Percentiles rank a stretch among this genome's conserved stretches.
Evolutionary conservation across 2,329 filamentous ascomycete genomes (phyloP).

Genomic region (Triangularia verruculosa): DNA sequence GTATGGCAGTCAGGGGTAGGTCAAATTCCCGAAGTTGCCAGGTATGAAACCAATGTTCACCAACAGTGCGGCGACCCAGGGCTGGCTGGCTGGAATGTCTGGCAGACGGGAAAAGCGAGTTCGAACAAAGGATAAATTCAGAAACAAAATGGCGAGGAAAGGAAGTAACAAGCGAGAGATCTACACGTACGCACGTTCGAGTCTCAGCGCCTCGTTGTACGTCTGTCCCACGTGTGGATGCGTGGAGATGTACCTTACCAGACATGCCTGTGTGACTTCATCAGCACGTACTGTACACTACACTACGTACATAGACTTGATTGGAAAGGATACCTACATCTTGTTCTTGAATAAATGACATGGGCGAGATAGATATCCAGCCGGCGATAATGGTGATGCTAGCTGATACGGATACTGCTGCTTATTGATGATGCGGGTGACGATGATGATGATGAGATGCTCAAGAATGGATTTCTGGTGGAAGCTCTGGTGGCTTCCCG

Average conservation of each 20-base stretch:
- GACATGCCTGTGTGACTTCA: not conserved
- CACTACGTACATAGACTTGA: not conserved
- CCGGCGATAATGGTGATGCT: not conserved
- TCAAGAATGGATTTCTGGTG: not conserved
- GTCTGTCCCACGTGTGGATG: constrained; percentile 4
- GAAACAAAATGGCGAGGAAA: constrained; percentile 2
- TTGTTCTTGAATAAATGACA: too few relatives aligned
- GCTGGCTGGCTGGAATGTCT: constrained; percentile 1
- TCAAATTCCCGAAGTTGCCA: not conserved
- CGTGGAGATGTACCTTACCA: not conserved
- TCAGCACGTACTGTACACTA: not conserved
- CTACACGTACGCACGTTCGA: constrained; percentile 3
- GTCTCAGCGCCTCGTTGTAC: constrained; percentile 4
- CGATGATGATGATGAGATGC: not conserved
- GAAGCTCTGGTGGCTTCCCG: not conserved
- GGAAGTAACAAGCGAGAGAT: constrained; percentile 10
- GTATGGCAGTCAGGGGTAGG: constrained; percentile 1
- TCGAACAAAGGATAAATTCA: not conserved
- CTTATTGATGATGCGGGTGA: not conserved
- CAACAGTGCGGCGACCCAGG: not conserved
- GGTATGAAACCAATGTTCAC: constrained; percentile 12
- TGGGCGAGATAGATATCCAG: too few relatives aligned
- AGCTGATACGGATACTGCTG: not conserved
- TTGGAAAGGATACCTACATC: too few relatives aligned
- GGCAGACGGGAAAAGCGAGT: not conserved